Evolutionary conservation across 768 basidiomycete genomes (phyloP).

Genomic region (Termitomyces sp.): DNA sequence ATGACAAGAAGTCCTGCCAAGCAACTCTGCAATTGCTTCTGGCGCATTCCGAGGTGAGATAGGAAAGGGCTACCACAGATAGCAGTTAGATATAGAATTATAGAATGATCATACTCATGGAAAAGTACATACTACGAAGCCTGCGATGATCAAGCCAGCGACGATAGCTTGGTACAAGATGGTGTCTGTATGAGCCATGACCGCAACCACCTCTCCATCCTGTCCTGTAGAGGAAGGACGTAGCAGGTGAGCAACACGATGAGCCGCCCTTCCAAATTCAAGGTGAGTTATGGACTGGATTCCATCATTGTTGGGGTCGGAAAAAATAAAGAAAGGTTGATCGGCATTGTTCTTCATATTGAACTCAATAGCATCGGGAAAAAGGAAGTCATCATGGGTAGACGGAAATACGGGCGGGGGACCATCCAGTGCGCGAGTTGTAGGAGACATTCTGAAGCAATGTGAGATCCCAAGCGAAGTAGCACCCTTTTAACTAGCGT

Average conservation of each 20-base stretch:
- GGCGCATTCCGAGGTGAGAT: constrained; percentile 21
- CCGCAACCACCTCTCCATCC: constrained; percentile 25
- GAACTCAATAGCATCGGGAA: constrained; percentile 6
- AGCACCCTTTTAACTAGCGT: too few relatives aligned
- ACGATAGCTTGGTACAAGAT: constrained; percentile 34
- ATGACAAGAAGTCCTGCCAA: not conserved
- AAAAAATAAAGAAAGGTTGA: constrained; percentile 16
- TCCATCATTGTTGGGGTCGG: constrained; percentile 12
- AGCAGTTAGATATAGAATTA: too few relatives aligned
- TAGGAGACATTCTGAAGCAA: too few relatives aligned
- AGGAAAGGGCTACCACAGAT: constrained; percentile 24
- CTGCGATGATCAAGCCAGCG: constrained; percentile 28
- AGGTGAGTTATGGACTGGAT: constrained; percentile 26
- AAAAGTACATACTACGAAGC: constrained; percentile 11
- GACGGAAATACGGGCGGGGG: not conserved
- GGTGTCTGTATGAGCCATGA: constrained; percentile 25
- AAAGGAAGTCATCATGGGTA: not conserved
- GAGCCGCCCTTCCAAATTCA: constrained; percentile 38
- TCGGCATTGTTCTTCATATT: constrained; percentile 16
- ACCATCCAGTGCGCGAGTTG: not conserved
- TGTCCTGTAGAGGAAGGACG: constrained; percentile 23
- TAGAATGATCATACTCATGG: not conserved
- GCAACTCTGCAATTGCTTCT: not conserved
- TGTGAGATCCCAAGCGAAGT: too few relatives aligned
- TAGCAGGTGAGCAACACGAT: constrained; percentile 32